Evolutionary conservation across 805 yeast species (phyloP), one percentile per base, ranked within the genome.

Genomic region (Starmerella etchellsii): DNA sequence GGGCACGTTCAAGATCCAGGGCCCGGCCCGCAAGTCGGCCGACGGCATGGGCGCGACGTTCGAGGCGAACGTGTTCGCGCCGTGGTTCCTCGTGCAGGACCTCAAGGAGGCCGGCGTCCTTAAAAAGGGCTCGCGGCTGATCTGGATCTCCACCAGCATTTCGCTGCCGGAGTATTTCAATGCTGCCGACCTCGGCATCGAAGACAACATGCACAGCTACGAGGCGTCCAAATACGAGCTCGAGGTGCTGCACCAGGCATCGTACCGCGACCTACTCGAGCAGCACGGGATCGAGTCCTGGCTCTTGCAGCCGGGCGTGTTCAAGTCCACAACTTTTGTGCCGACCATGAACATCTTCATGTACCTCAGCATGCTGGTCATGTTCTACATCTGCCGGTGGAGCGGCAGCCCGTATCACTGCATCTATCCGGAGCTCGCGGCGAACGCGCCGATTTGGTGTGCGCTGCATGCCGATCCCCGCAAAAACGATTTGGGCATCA

Each of bases 61-160:
- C 64, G 94, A 91, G 61, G 93, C 91, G 4, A 91, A 91, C 56
- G 95, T 88, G n/a, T 83, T 91, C 62, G 95, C 94, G 0, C 97
- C 97, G 2, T 87, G 81, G 63, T 91, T 77, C 59, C 63, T 91
- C 39, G 68, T 87, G 40, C 81, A 80, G 50, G 76, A 72, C 47
- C 61, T 88, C 18, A 58, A 67, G 30, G 40, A 22, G 19, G 23
- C 37, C 11, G 10, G 18, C 29, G 37, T 47, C 15, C 42, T 47
- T 34, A 39, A 42, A 21, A 73, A 73, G 2, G 77, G 79, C 3
- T 85, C 91, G 0, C 70, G 71, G 41, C 65, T 85, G 29, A 65
- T 85, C 22, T 87, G 96, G 95, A 74, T 91, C 29, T 78, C 93
- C 2, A 79, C 94, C 34, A 63, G 82, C 31, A 81, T 84, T 76